These are phyloP conservation scores for Nicotiana tomentosiformis DNA, from an alignment of 257 asterid species.

Conservation along the genomic window DNA sequence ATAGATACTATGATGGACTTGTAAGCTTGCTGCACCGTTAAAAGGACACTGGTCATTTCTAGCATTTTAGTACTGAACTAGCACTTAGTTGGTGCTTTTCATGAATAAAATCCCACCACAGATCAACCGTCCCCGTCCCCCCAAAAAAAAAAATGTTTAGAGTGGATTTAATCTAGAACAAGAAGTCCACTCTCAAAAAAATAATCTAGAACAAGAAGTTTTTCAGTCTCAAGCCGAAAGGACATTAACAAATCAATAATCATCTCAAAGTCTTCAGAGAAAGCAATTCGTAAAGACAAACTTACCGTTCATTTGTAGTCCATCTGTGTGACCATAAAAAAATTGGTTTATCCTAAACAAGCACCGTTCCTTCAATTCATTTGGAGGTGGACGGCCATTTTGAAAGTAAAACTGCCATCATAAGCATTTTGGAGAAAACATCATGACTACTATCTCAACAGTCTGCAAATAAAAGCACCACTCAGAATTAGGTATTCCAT, in stretches of 20 bases:
- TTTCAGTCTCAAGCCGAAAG: background rate
- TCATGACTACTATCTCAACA: constrained; percentile 6
- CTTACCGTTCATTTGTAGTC: constrained; percentile 89
- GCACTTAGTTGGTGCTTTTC: background rate
- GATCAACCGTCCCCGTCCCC: background rate
- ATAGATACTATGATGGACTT: background rate
- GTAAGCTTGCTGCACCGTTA: background rate
- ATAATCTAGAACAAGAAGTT: background rate
- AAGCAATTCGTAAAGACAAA: constrained; percentile 6
- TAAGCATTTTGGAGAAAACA: constrained; percentile 15
- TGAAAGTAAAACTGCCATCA: constrained; percentile 83
- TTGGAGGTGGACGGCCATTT: constrained; percentile 89
- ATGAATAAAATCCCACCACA: background rate
- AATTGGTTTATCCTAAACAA: constrained; percentile 92
- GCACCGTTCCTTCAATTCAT: constrained; percentile 89
- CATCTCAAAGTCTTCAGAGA: background rate
- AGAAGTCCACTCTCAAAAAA: background rate
- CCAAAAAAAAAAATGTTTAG: background rate
- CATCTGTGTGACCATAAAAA: constrained; percentile 86
- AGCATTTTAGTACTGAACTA: background rate
- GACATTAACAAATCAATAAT: background rate
- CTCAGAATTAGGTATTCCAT: constrained; percentile 14
- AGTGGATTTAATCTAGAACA: background rate
- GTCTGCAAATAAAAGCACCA: background rate
- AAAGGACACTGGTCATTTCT: background rate